Evolutionary conservation across 352 stramenopile genomes (phyloP), one percentile per base, ranked within the genome.

Genomic region (Globisporangium spiculum): DNA sequence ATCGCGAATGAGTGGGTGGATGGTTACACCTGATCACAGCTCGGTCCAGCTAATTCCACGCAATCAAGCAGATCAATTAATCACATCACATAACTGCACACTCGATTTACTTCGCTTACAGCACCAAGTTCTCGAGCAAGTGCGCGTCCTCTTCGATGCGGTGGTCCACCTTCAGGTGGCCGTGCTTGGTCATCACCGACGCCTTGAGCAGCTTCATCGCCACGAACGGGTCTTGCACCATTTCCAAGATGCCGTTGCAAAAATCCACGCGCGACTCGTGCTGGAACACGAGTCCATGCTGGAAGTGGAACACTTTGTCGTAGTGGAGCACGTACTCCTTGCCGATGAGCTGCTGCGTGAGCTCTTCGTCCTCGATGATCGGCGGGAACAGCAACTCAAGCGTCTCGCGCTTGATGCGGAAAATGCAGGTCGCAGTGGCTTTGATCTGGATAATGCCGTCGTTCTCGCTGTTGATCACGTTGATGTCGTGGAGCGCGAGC

Each of bases 301-400:
- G 61, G 58, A 91, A 88, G 55, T 91, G 81, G 62, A 91, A 90
- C 4, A 88, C 80, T 61, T 90, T 91, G 67, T 90, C 80, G 72
- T 91, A 90, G 65, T 84, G 76, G 27, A 91, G 75, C 48, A 69
- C 65, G 60, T 90, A 90, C 64, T 83, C 75, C 36, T 84, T 81
- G 36, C 81, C 83, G 36, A 90, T 85, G 14, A 91, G 71, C 57
- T 72, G 58, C 60, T 91, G 80, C 8, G 74, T 67, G 41, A 89
- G 74, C 41, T 61, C 65, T 70, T 91, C 83, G 60, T 91, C 83
- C 1, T 74, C 61, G 48, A 86, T 77, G 50, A 91, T 80, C 20
- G 65, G 55, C 2, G 83, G 79, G 54, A 91, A 88, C 30, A 91
- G 69, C 1, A 50, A 75, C 56, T 77, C 59, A 24, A 91, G 66